These are phyloP conservation scores for Fusarium camptoceras DNA, from an alignment of 2,329 filamentous ascomycete species.

Conservation along the genomic window DNA sequence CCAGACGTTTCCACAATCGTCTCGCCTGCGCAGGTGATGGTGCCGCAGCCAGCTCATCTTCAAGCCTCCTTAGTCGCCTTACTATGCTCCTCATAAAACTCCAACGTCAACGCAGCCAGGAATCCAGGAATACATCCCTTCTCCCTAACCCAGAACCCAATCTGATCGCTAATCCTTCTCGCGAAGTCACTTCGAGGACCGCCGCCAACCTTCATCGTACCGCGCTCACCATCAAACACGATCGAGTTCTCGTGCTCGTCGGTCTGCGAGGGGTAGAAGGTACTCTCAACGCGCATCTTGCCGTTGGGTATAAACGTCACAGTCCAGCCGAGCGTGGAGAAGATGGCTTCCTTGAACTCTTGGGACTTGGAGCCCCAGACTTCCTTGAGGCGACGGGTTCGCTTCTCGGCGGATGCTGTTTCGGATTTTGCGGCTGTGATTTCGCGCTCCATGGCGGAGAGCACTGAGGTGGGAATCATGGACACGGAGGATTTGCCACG, in stretches of 20 bases:
- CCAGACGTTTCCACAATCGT: constrained; percentile 67
- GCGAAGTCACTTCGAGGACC: constrained; percentile 90
- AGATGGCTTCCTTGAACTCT: constrained; percentile 96
- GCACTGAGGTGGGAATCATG: constrained; percentile 79
- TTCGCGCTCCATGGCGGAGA: constrained; percentile 80
- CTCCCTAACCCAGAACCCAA: constrained; percentile 96
- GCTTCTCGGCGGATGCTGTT: constrained; percentile 81
- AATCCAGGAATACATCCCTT: constrained; percentile 95
- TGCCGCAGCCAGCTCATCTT: constrained; percentile 38
- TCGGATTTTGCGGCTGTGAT: constrained; percentile 77
- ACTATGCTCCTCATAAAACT: constrained; percentile 84
- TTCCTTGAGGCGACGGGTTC: constrained; percentile 86
- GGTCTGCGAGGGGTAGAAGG: constrained; percentile 78
- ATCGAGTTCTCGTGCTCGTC: constrained; percentile 79
- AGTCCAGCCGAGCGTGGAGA: constrained; percentile 91
- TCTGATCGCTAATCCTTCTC: constrained; percentile 82
- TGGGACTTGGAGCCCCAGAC: constrained; percentile 92
- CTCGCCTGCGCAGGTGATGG: constrained; percentile 50
- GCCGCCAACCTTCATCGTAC: constrained; percentile 97
- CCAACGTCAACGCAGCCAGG: constrained; percentile 87
- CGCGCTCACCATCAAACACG: constrained; percentile 91
- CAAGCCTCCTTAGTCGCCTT: constrained; percentile 28
- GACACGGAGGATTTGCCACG: constrained; percentile 61
- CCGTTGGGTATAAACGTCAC: constrained; percentile 97
- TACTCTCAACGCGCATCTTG: constrained; percentile 89